Percentiles rank a stretch among this genome's conserved stretches.
These are phyloP conservation scores for Cercophora sp. DNA, from an alignment of 495 filamentous ascomycete species.

Conservation along the genomic window DNA sequence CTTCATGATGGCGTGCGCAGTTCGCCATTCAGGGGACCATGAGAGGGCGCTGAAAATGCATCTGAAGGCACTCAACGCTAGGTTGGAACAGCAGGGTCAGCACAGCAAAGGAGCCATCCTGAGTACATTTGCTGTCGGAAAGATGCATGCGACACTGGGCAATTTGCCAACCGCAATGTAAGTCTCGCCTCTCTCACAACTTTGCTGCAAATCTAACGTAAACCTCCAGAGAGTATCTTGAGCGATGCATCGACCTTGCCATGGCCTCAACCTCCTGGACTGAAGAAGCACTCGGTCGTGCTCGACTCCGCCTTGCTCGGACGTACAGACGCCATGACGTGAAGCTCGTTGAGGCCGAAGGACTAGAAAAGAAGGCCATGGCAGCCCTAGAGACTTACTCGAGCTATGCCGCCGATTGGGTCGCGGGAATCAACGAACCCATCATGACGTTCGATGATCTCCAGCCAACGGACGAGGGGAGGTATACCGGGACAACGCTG, in stretches of 20 bases:
- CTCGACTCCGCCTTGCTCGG: constrained; percentile 6
- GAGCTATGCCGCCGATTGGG: not conserved
- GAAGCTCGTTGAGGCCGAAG: not conserved
- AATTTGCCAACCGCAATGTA: constrained; percentile 12
- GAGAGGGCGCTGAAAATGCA: constrained; percentile 19
- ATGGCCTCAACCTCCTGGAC: not conserved
- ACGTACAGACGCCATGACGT: constrained; percentile 5
- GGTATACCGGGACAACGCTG: constrained; percentile 9
- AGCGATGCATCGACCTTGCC: constrained; percentile 10
- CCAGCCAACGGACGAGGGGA: constrained; percentile 10
- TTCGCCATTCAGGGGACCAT: constrained; percentile 18
- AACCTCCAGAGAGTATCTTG: constrained; percentile 3
- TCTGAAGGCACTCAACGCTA: constrained; percentile 13
- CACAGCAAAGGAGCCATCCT: constrained; percentile 19
- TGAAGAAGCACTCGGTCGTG: constrained; percentile 11
- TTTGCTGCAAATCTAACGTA: not conserved
- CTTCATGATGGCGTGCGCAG: constrained; percentile 14
- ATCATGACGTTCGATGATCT: constrained; percentile 19
- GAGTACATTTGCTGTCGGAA: constrained; percentile 29
- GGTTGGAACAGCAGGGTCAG: constrained; percentile 16
- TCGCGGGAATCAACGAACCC: not conserved
- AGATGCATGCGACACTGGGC: constrained; percentile 9
- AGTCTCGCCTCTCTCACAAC: not conserved
- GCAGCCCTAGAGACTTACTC: not conserved
- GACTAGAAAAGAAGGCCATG: not conserved